Base-by-base conservation (phyloP, 1,284 basidiomycete genomes). In the Austroboletus rostrupii region DNA sequence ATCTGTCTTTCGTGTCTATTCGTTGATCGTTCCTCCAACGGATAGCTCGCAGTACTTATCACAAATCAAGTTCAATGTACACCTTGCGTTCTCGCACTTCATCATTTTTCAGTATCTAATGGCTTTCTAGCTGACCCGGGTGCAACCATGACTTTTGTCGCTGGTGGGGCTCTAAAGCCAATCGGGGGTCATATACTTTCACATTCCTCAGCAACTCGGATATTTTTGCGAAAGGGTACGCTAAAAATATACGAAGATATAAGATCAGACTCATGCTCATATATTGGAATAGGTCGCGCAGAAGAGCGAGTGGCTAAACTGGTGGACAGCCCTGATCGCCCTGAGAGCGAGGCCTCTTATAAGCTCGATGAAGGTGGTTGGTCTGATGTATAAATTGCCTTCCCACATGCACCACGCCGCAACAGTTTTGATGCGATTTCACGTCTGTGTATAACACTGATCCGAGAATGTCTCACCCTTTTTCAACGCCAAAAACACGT, bases 231-330 rank as follows among this genome's bases (percentile, higher is more conserved):
- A n/a, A 93, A 93, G 80, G 92, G 92, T 85, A 56, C n/a, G 37
- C 38, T 33, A 37, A 4, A 38, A 17, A 5, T 16, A 11, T 35
- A 26, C 28, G 35, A 35, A 17, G n/a, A 47, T 36, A 9, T 13
- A 19, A 46, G 19, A 29, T 23, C 11, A 33, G 39, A 39, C 41
- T 50, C 7, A 49, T 37, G 16, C 32, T 3, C n/a, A 28, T 52
- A 42, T 45, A 29, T 39, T 29, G 13, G 31, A 43, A 19, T 57
- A 89, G 92, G 93, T 56, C 85, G 92, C 41, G 93, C 90, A 5
- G 93, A 96, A 65, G 93, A 97, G 71, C 87, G 93, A 50, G 91
- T 96, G 28, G 92, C 92, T n/a, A 97, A 96, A 66, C 77, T 97
- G 3, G 89, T 93, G 37, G 93, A 97, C 66, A 93, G 90, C 60